A percentile compares a stretch with the other conserved stretches of the same genome.
Evolutionary conservation across 2,329 filamentous ascomycete genomes (phyloP).

Genomic region (Talaromyces sp.): DNA sequence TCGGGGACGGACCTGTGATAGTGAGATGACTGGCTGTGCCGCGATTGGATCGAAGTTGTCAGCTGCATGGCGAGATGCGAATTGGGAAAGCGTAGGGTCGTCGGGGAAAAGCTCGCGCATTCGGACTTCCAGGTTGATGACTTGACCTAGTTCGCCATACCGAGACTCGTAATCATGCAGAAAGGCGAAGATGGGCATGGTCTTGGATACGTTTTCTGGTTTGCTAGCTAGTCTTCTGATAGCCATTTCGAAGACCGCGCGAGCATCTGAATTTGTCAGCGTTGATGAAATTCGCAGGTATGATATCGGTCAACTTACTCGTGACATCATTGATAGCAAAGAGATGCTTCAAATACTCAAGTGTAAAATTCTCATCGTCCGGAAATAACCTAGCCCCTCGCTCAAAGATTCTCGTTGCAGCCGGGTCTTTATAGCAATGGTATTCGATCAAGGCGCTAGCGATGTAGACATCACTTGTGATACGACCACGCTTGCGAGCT

Average conservation of each 20-base stretch:
- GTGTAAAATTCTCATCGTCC: conserved; percentile 84
- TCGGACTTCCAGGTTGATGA: conserved; percentile 81
- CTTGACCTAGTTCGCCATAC: conserved; percentile 86
- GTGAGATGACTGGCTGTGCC: conserved; percentile 78
- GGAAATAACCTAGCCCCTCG: conserved; percentile 89
- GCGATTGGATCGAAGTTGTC: conserved; percentile 74
- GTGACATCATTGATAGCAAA: conserved; percentile 89
- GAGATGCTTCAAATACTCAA: conserved; percentile 94
- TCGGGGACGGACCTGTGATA: conserved; percentile 69
- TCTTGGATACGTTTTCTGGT: conserved; percentile 65
- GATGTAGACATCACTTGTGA: conserved; percentile 93
- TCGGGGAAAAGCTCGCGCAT: conserved; percentile 93
- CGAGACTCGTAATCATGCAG: conserved; percentile 94
- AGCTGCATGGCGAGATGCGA: conserved; percentile 68
- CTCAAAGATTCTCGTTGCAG: conserved; percentile 93
- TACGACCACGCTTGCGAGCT: conserved; percentile 75
- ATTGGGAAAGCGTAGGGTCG: conserved; percentile 70
- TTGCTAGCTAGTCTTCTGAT: conserved; percentile 76
- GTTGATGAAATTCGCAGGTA: too few relatives aligned
- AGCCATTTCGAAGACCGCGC: conserved; percentile 92
- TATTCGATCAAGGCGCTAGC: conserved; percentile 90
- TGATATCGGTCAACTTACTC: conserved; percentile 55
- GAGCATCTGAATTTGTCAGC: conserved; percentile 60
- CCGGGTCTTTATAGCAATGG: conserved; percentile 89
- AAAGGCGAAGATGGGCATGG: conserved; percentile 81